Conservation (phyloP, 2,329 filamentous ascomycete species). For the Venturia carpophila region DNA sequence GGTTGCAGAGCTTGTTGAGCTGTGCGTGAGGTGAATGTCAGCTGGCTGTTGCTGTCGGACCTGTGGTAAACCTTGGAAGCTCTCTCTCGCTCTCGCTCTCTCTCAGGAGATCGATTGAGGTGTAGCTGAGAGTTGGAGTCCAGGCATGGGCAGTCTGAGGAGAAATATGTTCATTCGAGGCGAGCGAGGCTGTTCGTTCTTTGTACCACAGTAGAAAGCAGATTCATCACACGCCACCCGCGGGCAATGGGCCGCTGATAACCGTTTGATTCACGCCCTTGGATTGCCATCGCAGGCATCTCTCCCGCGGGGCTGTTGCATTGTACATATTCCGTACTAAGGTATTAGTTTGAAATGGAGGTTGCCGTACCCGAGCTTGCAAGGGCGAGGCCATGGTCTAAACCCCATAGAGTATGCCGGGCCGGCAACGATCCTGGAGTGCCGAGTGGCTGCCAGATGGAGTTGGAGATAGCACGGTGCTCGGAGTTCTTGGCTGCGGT, state of each 20-base stretch:
- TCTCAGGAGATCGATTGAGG: neutral
- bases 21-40: neutral
- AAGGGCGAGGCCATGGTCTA: neutral
- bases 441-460: neutral
- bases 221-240: neutral
- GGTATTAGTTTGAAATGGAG: too few species aligned
- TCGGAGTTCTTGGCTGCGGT: neutral
- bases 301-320: neutral
- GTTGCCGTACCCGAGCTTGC: too few species aligned
- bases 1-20: neutral
- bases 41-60: too few species aligned
- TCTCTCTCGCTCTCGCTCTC: too few species aligned
- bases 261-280: neutral
- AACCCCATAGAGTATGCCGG: neutral
- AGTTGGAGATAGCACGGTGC: neutral
- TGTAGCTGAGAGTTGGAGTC: too few species aligned
- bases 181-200: neutral
- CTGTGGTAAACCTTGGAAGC: too few species aligned
- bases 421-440: neutral
- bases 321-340: neutral
- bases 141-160: neutral
- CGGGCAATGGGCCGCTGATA: constrained; percentile 2
- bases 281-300: too few species aligned
- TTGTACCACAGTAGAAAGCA: too few species aligned
- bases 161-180: neutral